Base-by-base conservation (phyloP, 306 rosid genomes). In the Quercus cerris region DNA sequence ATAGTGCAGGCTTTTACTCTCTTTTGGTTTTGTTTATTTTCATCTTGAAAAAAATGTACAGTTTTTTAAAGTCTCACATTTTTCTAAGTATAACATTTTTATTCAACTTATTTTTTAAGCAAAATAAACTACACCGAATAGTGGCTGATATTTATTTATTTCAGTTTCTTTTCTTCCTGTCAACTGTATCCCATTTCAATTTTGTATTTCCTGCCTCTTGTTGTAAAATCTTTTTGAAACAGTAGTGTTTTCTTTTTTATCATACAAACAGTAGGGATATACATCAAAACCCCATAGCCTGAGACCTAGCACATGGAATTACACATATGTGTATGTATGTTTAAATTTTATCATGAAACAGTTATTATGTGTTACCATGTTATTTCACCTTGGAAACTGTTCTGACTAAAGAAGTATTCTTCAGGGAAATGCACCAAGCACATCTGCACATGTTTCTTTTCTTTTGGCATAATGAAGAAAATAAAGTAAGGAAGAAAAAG, bases 401-500 rank as follows among this genome's bases (percentile, higher is more conserved):
- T 30, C 35, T 67, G 27, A 5, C 52, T 15, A 33, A 10, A 67
- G 25, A 20, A 9, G 25, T 64, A 74, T 63, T 73, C 55, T 27
- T 4, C 17, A 31, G 64, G 68, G 71, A 71, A 44, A 71, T 71
- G 80, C 20, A 59, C n/a, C 1, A 28, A 25, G 62, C 11, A 41
- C 46, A 7, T 41, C 46, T 41, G 66, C 67, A 70, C 74, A 51
- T 17, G 56, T 56, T 1, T 85, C 84, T 78, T 81, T 84, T 74
- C 70, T 54, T 33, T 64, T 77, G 56, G 80, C 77, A 56, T 58
- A 66, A 62, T 30, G 70, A 75, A 68, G 64, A 66, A 5, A 63
- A 25, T 51, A 71, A 49, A 49, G 54, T 12, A 71, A 38, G 55
- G 28, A 57, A 18, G 68, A 17, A 51, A 51, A 28, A 31, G 35